Evolutionary conservation across 257 asterid genomes (phyloP).

Genomic region (Voacanga thouarsii): DNA sequence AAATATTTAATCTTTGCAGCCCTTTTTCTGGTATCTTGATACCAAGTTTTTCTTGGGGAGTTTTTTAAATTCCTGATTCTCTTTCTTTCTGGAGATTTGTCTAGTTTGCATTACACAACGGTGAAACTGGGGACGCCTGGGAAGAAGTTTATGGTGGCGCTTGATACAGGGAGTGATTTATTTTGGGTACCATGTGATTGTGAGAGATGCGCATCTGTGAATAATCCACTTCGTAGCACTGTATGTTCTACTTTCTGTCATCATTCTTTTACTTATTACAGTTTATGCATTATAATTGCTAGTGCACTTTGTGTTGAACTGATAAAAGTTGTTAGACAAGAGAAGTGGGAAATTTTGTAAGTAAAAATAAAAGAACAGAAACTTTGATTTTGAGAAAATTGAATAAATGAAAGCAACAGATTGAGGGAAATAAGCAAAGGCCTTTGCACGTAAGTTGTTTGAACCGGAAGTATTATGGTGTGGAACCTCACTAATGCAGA

Average conservation of each 20-base stretch:
- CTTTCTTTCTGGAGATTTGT: conserved; percentile 23
- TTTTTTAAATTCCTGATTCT: conserved; percentile 3
- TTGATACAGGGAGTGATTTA: conserved; percentile 86
- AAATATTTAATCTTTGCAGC: not conserved
- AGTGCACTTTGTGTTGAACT: not conserved
- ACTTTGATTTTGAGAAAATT: not conserved
- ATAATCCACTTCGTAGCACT: conserved; percentile 44
- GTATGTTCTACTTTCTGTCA: conserved; percentile 32
- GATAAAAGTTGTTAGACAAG: not conserved
- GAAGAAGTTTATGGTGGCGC: conserved; percentile 79
- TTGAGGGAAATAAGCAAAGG: not conserved
- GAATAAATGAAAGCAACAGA: not conserved
- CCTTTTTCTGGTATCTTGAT: not conserved
- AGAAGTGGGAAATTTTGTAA: not conserved
- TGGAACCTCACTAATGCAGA: not conserved
- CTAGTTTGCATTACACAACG: conserved; percentile 77
- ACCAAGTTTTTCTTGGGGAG: not conserved
- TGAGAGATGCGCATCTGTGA: conserved; percentile 53
- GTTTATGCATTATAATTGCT: not conserved
- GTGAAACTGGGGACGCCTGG: conserved; percentile 81
- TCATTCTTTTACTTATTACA: not conserved
- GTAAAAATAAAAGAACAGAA: not conserved
- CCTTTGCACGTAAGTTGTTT: not conserved
- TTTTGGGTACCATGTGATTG: conserved; percentile 88
- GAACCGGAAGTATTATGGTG: not conserved